phyloP scores from a whole-genome alignment of 306 rosid species.

The Medicago arabica region DNA sequence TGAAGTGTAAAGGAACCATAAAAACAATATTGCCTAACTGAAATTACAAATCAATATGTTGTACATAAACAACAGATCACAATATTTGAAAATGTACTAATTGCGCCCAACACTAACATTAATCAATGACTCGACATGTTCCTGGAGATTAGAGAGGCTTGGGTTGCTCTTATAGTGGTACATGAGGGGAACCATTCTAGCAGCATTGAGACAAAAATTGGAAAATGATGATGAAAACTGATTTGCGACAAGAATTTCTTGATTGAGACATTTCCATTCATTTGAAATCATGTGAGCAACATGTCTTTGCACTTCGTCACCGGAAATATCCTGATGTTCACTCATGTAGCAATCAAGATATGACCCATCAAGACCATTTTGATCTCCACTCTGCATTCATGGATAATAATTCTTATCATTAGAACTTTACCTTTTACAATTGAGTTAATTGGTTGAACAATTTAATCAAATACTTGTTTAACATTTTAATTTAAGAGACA shows the following conservation, averaged over 20 bases:
- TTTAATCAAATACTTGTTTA: too few relatives aligned
- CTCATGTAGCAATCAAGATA: conserved; percentile 56
- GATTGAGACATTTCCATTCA: conserved; percentile 62
- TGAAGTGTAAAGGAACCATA: too few relatives aligned
- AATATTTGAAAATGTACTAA: background rate
- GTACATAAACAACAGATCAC: background rate
- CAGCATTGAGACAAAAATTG: conserved; percentile 51
- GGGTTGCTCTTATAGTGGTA: conserved; percentile 50
- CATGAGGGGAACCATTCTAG: conserved; percentile 65
- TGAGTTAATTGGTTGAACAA: too few relatives aligned
- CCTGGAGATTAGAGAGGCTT: conserved; percentile 44
- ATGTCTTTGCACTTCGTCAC: conserved; percentile 33
- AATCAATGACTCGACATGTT: conserved; percentile 47
- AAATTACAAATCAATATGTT: too few relatives aligned
- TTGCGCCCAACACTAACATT: background rate
- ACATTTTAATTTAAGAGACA: background rate
- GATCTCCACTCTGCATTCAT: conserved; percentile 47
- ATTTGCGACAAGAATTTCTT: conserved; percentile 43
- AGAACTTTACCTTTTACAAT: background rate
- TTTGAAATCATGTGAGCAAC: conserved; percentile 48
- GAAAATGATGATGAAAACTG: conserved; percentile 51
- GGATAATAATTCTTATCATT: background rate
- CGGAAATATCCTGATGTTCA: conserved; percentile 41
- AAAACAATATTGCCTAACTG: too few relatives aligned
- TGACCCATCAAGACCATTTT: conserved; percentile 61